These are phyloP conservation scores for Penicillium crustosum DNA, from an alignment of 2,329 filamentous ascomycete species.

Conservation along the genomic window DNA sequence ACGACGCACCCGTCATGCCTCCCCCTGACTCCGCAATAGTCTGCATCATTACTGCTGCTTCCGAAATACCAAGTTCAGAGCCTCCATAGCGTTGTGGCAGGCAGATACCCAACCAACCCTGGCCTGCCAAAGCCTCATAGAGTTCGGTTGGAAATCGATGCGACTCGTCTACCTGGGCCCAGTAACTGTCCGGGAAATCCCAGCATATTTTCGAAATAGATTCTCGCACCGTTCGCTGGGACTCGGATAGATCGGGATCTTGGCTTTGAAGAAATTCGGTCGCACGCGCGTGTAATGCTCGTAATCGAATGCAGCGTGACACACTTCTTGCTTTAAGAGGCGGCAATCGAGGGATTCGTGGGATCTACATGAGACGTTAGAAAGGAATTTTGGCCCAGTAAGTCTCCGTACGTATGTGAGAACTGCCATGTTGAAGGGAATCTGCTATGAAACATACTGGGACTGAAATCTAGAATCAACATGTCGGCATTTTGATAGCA, in stretches of 20 bases:
- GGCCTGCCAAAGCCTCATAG: conserved; percentile 40
- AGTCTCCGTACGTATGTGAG: neutral
- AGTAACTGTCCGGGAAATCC: conserved; percentile 46
- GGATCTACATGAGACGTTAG: neutral
- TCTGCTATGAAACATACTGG: conserved; percentile 33
- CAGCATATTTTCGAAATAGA: conserved; percentile 47
- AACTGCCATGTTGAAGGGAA: neutral
- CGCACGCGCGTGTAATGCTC: conserved; percentile 19
- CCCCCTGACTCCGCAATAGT: no score
- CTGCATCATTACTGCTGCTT: no score
- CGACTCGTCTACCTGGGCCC: conserved; percentile 40
- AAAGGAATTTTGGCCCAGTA: neutral
- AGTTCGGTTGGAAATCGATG: conserved; percentile 45
- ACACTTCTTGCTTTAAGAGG: neutral
- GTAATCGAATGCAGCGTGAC: neutral
- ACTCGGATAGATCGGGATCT: conserved; percentile 20
- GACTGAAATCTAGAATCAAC: neutral
- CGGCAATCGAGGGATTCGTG: neutral
- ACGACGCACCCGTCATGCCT: no score
- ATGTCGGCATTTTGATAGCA: neutral
- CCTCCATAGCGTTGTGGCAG: conserved; percentile 24
- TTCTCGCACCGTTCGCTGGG: conserved; percentile 39
- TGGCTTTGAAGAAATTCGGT: conserved; percentile 25
- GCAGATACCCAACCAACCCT: conserved; percentile 50
- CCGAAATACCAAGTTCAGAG: no score